Conservation (phyloP, 352 stramenopile species). For the Pythium apleroticum region DNA sequence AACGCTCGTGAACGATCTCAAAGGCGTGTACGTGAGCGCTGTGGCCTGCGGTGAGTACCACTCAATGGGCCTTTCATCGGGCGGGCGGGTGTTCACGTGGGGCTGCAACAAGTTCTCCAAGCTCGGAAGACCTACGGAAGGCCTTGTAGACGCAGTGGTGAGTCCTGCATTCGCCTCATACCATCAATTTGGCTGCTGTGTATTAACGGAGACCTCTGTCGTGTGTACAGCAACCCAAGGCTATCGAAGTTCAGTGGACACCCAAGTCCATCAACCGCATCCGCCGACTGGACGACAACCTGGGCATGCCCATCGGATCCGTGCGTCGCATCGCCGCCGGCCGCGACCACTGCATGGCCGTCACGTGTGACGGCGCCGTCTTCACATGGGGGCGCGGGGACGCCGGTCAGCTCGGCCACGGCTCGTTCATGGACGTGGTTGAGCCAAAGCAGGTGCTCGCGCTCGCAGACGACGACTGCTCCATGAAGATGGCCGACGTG, state of each 20-base stretch:
- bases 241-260: slow-evolving; percentile 42
- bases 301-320: slow-evolving; percentile 14
- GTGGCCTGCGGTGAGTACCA: slow-evolving; percentile 77
- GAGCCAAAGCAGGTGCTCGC: slow-evolving; percentile 62
- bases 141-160: slow-evolving; percentile 44
- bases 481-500: slow-evolving; percentile 19
- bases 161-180: slow-evolving; percentile 14
- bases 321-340: slow-evolving; percentile 63
- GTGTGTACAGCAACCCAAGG: slow-evolving; percentile 39
- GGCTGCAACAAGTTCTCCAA: slow-evolving; percentile 69
- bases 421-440: slow-evolving; percentile 56
- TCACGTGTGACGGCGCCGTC: slow-evolving; percentile 49
- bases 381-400: slow-evolving; percentile 76
- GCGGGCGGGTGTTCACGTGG: slow-evolving; percentile 67
- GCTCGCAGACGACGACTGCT: slow-evolving; percentile 30
- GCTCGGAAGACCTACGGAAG: slow-evolving; percentile 45
- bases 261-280: slow-evolving; percentile 35
- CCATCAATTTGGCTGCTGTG: background rate
- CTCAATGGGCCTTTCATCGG: slow-evolving; percentile 61
- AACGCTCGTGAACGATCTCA: slow-evolving; percentile 43
- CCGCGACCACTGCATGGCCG: slow-evolving; percentile 62
- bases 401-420: slow-evolving; percentile 64
- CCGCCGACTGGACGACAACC: slow-evolving; percentile 21
- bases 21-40: slow-evolving; percentile 53
- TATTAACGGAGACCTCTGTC: background rate